Conservation (phyloP, 306 rosid species). For the cucumber (Cucumis sativus) region DNA sequence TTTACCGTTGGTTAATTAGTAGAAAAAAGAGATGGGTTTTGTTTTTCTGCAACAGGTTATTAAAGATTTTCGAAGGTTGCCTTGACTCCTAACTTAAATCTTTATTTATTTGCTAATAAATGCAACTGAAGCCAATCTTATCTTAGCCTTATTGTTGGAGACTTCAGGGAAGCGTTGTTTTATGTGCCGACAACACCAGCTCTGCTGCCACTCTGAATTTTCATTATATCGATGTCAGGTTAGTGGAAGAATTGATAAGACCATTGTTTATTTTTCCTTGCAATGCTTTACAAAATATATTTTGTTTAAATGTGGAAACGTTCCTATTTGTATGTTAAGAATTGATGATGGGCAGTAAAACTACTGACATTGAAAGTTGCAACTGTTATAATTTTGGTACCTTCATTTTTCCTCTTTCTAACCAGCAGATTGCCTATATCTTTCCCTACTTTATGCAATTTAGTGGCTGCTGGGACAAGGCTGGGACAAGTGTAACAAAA, state of each 20-base stretch:
- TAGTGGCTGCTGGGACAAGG: neutral
- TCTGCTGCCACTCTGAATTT: neutral
- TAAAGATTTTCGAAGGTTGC: neutral
- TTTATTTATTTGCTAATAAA: neutral
- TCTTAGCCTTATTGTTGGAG: neutral
- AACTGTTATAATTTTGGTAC: neutral
- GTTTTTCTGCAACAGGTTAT: neutral
- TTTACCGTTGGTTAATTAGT: neutral
- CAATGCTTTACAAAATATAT: neutral
- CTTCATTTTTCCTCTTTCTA: neutral
- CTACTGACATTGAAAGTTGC: neutral
- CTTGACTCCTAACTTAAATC: neutral
- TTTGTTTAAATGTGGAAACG: conserved; percentile 1
- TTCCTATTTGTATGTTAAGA: neutral
- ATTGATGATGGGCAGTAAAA: neutral
- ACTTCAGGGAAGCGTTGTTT: neutral
- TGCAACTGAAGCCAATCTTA: neutral
- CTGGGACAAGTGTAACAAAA: neutral
- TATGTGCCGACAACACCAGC: conserved; percentile 1
- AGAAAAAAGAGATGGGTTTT: neutral
- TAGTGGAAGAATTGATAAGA: neutral
- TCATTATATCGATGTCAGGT: conserved; percentile 5
- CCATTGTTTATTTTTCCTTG: neutral
- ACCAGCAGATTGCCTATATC: neutral
- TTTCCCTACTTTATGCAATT: neutral